These are phyloP conservation scores for Aspergillus spinulosporus DNA, from an alignment of 2,329 filamentous ascomycete genomes.

Conservation along the genomic window DNA sequence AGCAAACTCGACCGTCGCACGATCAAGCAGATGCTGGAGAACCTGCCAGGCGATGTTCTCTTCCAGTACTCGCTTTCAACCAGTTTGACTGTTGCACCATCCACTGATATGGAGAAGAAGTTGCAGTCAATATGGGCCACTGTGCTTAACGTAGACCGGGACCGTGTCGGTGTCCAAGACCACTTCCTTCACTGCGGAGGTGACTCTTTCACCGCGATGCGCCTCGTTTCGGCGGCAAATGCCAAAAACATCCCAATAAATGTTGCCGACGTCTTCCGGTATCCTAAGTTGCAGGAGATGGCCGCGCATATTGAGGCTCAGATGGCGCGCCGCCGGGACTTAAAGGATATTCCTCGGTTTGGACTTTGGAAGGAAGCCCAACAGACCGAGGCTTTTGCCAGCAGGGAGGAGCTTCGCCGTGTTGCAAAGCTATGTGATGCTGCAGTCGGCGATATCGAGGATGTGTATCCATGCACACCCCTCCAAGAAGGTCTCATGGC, in stretches of 20 bases:
- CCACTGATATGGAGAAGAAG: not conserved
- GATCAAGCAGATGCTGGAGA: not conserved
- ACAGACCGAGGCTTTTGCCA: not conserved
- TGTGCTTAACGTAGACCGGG: not conserved
- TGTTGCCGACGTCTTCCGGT: not conserved
- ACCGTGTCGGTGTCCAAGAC: not conserved
- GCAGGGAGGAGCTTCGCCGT: no score
- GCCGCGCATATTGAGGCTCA: not conserved
- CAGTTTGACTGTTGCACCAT: not conserved
- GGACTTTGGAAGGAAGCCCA: not conserved
- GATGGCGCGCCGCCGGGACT: not conserved
- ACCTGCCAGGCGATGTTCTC: not conserved
- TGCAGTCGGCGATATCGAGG: not conserved
- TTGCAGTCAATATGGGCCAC: not conserved
- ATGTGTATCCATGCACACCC: not conserved
- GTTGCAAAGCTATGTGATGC: not conserved
- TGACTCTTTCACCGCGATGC: not conserved
- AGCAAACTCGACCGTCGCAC: not conserved
- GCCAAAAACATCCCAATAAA: not conserved
- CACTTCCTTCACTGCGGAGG: not conserved
- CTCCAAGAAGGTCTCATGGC: not conserved
- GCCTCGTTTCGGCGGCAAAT: not conserved
- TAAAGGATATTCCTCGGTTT: not conserved
- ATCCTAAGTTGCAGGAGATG: not conserved
- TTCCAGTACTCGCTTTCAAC: not conserved